phyloP scores from a whole-genome alignment of 2,329 filamentous ascomycete species.

The Eutypella sp. region DNA sequence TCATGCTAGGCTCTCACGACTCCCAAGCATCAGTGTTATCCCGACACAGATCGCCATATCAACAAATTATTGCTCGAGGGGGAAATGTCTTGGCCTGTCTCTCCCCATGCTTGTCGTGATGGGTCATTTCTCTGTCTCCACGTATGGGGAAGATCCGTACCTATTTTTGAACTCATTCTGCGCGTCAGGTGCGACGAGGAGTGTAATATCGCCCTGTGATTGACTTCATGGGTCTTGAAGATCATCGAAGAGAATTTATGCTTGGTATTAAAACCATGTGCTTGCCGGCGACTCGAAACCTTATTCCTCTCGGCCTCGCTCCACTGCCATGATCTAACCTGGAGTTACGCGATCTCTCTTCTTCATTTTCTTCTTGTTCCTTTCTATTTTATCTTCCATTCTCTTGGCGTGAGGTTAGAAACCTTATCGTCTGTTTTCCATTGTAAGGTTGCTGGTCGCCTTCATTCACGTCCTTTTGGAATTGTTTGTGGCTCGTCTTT shows the following conservation, averaged over 20 bases:
- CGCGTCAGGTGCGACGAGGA: too few species aligned
- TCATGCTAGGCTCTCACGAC: slow-evolving; percentile 15
- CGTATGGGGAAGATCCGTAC: not conserved
- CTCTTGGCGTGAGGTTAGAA: slow-evolving; percentile 17
- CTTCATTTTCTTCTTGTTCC: slow-evolving; percentile 16
- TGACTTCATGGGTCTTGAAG: not conserved
- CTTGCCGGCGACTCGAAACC: not conserved
- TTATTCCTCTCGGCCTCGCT: slow-evolving; percentile 11
- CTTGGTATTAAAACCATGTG: not conserved
- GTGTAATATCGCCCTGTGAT: too few species aligned
- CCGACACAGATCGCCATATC: slow-evolving; percentile 7
- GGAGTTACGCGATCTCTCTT: slow-evolving; percentile 12
- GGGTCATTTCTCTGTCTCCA: too few species aligned
- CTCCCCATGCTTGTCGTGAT: too few species aligned
- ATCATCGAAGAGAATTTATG: not conserved
- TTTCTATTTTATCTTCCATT: slow-evolving; percentile 17
- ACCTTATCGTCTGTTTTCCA: slow-evolving; percentile 18
- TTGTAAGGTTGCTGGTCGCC: slow-evolving; percentile 33
- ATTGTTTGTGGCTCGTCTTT: too few species aligned
- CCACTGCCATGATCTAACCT: slow-evolving; percentile 17
- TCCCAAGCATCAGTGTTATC: slow-evolving; percentile 12
- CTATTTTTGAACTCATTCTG: not conserved
- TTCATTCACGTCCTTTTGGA: slow-evolving; percentile 19
- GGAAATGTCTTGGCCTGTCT: too few species aligned
- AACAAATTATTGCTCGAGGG: not conserved